Percentiles rank a stretch among this genome's conserved stretches.
phyloP scores from a whole-genome alignment of 2,329 filamentous ascomycete species.

The Neofusicoccum parvum region DNA sequence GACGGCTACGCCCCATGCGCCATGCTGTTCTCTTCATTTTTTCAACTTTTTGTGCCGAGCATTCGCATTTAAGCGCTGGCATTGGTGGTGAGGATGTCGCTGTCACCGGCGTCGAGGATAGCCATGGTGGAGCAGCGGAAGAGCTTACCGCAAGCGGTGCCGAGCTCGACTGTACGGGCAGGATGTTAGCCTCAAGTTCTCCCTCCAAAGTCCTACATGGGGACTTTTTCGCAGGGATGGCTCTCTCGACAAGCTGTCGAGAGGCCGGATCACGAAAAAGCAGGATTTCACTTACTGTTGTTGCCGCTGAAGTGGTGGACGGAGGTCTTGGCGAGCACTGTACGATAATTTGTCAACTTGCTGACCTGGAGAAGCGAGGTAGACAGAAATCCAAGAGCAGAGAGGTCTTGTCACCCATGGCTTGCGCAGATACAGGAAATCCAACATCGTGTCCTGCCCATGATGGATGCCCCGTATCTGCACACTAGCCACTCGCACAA shows the following conservation, averaged over 20 bases:
- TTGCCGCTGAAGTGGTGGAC: slow-evolving; percentile 98
- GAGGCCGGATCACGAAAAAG: not conserved
- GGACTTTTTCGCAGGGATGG: slow-evolving; percentile 90
- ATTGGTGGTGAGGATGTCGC: slow-evolving; percentile 88
- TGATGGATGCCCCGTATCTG: too few relatives aligned
- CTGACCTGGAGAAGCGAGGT: too few relatives aligned
- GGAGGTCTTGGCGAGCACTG: slow-evolving; percentile 75
- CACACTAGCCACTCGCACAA: too few relatives aligned
- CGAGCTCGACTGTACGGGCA: slow-evolving; percentile 78
- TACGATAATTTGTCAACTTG: too few relatives aligned
- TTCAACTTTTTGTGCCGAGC: not conserved
- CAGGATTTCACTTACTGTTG: slow-evolving; percentile 76
- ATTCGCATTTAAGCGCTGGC: slow-evolving; percentile 38
- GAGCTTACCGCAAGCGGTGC: slow-evolving; percentile 97
- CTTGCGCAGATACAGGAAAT: too few relatives aligned
- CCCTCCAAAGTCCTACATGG: slow-evolving; percentile 81
- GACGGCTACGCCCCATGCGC: not conserved
- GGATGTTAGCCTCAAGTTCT: slow-evolving; percentile 62
- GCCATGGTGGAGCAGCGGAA: slow-evolving; percentile 98
- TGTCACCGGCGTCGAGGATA: slow-evolving; percentile 93
- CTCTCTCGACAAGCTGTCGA: slow-evolving; percentile 30
- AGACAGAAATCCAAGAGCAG: too few relatives aligned
- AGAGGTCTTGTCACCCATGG: too few relatives aligned
- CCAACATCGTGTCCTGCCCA: too few relatives aligned
- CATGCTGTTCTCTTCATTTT: not conserved